These are phyloP conservation scores for Fusarium sp. DNA, from an alignment of 2,329 filamentous ascomycete genomes.

Conservation along the genomic window DNA sequence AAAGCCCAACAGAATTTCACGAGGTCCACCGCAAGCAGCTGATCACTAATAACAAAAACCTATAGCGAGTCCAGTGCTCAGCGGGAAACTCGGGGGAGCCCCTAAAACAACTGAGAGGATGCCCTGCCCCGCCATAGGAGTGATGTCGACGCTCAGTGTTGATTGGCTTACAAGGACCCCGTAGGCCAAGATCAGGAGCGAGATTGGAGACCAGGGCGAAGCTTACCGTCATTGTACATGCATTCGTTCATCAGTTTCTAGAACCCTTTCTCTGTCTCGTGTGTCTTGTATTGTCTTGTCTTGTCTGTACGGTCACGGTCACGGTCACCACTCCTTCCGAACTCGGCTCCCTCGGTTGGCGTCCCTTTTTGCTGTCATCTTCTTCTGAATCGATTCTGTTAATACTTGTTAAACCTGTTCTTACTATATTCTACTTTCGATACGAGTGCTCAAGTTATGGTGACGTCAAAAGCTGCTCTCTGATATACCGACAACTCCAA, in stretches of 20 bases:
- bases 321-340: constrained; percentile 1
- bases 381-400: not conserved
- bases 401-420: not conserved
- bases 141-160: constrained; percentile 34
- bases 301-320: constrained; percentile 22
- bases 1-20: constrained; percentile 27
- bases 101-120: constrained; percentile 28
- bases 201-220: constrained; percentile 39
- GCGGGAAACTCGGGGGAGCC: constrained; percentile 1
- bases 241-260: constrained; percentile 23
- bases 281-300: not conserved
- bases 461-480: constrained; percentile 44
- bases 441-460: constrained; percentile 38
- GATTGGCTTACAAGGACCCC: constrained; percentile 35
- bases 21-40: constrained; percentile 16
- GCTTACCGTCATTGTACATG: constrained; percentile 47
- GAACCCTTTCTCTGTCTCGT: constrained; percentile 37
- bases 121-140: constrained; percentile 23
- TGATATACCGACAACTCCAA: constrained; percentile 20
- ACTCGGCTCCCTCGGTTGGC: constrained; percentile 35
- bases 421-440: constrained; percentile 3
- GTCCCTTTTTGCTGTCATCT: constrained; percentile 10
- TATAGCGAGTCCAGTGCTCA: constrained; percentile 13
- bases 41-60: constrained; percentile 8
- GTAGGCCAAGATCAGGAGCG: constrained; percentile 20